phyloP scores from a whole-genome alignment of 2,329 filamentous ascomycete genomes.

The Fusarium chlamydosporum region DNA sequence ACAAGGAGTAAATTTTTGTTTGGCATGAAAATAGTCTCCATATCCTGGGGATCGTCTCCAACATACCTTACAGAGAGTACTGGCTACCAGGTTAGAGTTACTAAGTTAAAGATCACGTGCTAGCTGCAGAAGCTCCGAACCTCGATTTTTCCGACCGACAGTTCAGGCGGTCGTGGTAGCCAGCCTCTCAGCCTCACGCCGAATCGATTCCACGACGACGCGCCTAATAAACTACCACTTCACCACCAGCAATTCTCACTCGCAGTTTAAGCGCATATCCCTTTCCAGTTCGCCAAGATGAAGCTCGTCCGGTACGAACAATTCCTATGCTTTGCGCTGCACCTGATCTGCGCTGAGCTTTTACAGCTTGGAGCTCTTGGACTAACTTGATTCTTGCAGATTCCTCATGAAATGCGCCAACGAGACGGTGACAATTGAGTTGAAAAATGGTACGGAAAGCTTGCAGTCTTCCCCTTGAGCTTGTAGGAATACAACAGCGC shows the following conservation, averaged over 20 bases:
- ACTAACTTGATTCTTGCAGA: constrained; percentile 65
- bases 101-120: constrained; percentile 43
- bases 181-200: constrained; percentile 52
- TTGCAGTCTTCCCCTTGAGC: background rate
- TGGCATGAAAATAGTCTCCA: background rate
- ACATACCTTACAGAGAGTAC: background rate
- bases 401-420: constrained; percentile 99
- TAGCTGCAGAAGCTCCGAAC: constrained; percentile 37
- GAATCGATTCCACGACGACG: constrained; percentile 43
- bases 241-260: constrained; percentile 13
- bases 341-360: constrained; percentile 44
- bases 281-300: constrained; percentile 71
- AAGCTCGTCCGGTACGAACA: constrained; percentile 91
- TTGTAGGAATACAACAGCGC: background rate
- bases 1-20: background rate
- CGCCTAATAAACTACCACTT: constrained; percentile 35
- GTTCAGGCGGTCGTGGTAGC: constrained; percentile 46
- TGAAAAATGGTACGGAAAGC: constrained; percentile 87
- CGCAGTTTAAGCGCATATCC: constrained; percentile 21
- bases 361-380: constrained; percentile 37
- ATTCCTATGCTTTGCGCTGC: constrained; percentile 13
- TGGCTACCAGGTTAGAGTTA: background rate
- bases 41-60: background rate
- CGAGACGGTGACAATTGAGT: constrained; percentile 97
- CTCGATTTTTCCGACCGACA: constrained; percentile 55